phyloP scores from a whole-genome alignment of 2,329 filamentous ascomycete species.

The Ceratocystis colombiana region DNA sequence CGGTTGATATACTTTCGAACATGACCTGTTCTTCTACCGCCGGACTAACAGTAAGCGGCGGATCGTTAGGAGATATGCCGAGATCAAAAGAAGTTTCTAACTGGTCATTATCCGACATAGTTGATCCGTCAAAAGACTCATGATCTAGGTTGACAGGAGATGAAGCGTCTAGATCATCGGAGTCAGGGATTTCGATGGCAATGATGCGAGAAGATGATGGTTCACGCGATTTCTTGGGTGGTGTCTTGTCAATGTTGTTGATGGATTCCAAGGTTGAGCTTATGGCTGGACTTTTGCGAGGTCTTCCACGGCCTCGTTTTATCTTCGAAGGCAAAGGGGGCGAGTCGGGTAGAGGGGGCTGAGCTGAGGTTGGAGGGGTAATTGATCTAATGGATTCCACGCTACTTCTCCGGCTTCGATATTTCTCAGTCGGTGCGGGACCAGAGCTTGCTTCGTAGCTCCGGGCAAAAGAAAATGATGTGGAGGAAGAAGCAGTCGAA shows the following conservation, averaged over 20 bases:
- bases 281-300: constrained; percentile 13
- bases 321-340: not conserved
- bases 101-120: constrained; percentile 21
- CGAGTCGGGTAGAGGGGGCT: constrained; percentile 10
- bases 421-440: constrained; percentile 5
- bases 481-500: not conserved
- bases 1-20: constrained; percentile 46
- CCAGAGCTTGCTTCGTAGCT: constrained; percentile 1
- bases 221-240: constrained; percentile 2
- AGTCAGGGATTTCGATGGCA: constrained; percentile 26
- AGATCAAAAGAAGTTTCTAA: constrained; percentile 13
- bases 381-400: constrained; percentile 9
- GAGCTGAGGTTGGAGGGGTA: constrained; percentile 22
- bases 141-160: not conserved
- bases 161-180: constrained; percentile 19
- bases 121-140: constrained; percentile 10
- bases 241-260: not conserved
- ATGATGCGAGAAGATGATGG: not conserved
- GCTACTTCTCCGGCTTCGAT: constrained; percentile 10
- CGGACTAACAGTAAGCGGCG: constrained; percentile 35
- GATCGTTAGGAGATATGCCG: constrained; percentile 36
- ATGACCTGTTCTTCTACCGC: constrained; percentile 38
- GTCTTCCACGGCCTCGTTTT: constrained; percentile 32
- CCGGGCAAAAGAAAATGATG: not conserved
- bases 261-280: not conserved